These are phyloP conservation scores for Geranium rotundifolium DNA, from an alignment of 345 rosid species.

Conservation along the genomic window DNA sequence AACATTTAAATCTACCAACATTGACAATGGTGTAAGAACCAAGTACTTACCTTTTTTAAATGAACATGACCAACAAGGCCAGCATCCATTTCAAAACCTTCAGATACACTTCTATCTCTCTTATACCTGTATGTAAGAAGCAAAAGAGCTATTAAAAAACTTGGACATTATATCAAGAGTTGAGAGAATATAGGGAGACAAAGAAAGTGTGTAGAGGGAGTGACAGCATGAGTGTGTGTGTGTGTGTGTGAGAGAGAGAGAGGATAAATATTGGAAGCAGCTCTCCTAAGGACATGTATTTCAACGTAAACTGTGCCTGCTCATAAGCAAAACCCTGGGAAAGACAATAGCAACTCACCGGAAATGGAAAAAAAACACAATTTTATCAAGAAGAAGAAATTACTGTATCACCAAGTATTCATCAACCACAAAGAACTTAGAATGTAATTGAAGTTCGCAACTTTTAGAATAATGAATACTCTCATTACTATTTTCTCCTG, in stretches of 20 bases:
- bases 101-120: constrained; percentile 29
- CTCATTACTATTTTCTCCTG: neutral
- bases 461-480: neutral
- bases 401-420: neutral
- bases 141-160: constrained; percentile 9
- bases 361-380: neutral
- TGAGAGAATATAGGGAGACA: neutral
- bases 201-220: too few species aligned
- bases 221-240: too few species aligned
- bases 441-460: neutral
- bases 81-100: constrained; percentile 32
- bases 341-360: neutral
- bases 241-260: neutral
- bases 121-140: constrained; percentile 37
- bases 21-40: neutral
- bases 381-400: neutral
- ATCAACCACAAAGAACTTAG: neutral
- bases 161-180: neutral
- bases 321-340: too few species aligned
- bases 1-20: neutral
- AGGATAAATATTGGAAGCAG: neutral
- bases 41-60: constrained; percentile 46
- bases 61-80: constrained; percentile 76
- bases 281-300: neutral
- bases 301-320: too few species aligned